These are phyloP conservation scores for Saitozyma sp. DNA, from an alignment of 768 basidiomycete genomes.

Conservation along the genomic window DNA sequence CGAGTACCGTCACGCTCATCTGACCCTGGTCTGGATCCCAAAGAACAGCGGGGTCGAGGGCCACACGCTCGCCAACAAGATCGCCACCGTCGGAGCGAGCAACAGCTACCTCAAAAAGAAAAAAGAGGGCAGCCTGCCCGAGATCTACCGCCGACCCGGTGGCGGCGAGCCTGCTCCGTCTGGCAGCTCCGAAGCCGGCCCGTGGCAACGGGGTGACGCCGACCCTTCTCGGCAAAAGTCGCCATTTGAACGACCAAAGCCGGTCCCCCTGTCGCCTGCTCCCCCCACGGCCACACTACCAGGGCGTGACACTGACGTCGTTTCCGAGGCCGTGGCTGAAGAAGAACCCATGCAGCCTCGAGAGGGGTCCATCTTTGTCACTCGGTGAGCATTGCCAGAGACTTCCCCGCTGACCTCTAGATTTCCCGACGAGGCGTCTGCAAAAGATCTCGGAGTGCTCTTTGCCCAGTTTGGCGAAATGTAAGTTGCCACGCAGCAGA, in stretches of 20 bases:
- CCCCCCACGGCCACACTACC: neutral
- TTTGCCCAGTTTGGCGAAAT: slow-evolving; percentile 50
- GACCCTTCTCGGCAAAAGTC: slow-evolving; percentile 34
- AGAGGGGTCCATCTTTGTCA: slow-evolving; percentile 44
- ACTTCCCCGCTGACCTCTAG: slow-evolving; percentile 15
- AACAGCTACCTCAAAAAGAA: slow-evolving; percentile 46
- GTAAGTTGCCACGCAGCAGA: slow-evolving; percentile 22
- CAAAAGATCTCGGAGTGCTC: slow-evolving; percentile 48
- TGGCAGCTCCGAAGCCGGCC: slow-evolving; percentile 36
- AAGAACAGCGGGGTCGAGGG: slow-evolving; percentile 44
- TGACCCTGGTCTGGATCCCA: slow-evolving; percentile 51
- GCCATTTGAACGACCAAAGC: slow-evolving; percentile 28
- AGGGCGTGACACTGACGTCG: neutral
- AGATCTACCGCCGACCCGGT: slow-evolving; percentile 28
- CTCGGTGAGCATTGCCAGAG: slow-evolving; percentile 27
- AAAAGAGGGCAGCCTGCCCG: slow-evolving; percentile 32
- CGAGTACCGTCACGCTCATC: slow-evolving; percentile 36
- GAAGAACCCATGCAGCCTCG: slow-evolving; percentile 29
- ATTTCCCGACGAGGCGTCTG: slow-evolving; percentile 43
- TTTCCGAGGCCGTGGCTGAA: slow-evolving; percentile 10
- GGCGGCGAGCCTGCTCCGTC: slow-evolving; percentile 36
- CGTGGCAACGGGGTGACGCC: slow-evolving; percentile 45
- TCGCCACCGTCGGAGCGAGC: slow-evolving; percentile 44
- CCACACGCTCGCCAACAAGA: slow-evolving; percentile 47
- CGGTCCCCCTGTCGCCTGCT: slow-evolving; percentile 7